Evolutionary conservation across 768 basidiomycete genomes (phyloP).

Genomic region (Termitomyces sp.): DNA sequence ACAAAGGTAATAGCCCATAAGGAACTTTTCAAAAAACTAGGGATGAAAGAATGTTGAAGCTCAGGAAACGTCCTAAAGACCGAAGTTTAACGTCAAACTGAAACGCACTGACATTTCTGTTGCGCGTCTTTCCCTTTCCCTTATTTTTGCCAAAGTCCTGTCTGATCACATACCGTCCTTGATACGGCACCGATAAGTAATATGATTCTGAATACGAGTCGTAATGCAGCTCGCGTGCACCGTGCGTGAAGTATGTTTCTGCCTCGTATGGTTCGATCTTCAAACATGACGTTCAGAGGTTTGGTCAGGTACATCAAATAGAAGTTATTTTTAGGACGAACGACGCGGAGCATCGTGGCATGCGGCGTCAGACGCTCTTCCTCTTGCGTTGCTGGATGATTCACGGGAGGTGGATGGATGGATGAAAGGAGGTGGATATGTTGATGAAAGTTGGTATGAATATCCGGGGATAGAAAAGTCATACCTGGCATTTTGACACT

Average conservation of each 20-base stretch:
- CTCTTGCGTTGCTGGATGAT: background rate
- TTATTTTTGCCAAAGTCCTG: slow-evolving; percentile 4
- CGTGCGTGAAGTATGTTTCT: slow-evolving; percentile 7
- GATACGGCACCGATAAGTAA: slow-evolving; percentile 5
- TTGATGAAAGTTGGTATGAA: background rate
- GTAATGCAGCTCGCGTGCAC: slow-evolving; percentile 3
- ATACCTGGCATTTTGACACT: background rate
- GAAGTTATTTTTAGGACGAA: background rate
- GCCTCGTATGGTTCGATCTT: slow-evolving; percentile 6
- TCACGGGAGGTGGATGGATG: background rate
- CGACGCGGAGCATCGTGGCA: slow-evolving; percentile 4
- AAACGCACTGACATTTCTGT: slow-evolving; percentile 4
- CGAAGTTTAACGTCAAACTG: background rate
- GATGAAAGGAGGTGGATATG: background rate
- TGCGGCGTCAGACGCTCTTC: background rate
- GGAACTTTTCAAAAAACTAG: slow-evolving; percentile 8
- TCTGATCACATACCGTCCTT: slow-evolving; percentile 5
- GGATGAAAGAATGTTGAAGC: background rate
- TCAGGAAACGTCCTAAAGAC: background rate
- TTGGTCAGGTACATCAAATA: background rate
- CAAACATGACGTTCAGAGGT: background rate
- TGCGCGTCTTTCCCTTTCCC: slow-evolving; percentile 2
- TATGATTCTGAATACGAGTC: slow-evolving; percentile 5
- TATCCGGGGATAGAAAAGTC: background rate
- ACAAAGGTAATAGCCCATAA: slow-evolving; percentile 9